A percentile compares a stretch with the other conserved stretches of the same genome.
Conservation (phyloP, 202 grass and related monocot species). For the Schoenoplectus tabernaemontani region DNA sequence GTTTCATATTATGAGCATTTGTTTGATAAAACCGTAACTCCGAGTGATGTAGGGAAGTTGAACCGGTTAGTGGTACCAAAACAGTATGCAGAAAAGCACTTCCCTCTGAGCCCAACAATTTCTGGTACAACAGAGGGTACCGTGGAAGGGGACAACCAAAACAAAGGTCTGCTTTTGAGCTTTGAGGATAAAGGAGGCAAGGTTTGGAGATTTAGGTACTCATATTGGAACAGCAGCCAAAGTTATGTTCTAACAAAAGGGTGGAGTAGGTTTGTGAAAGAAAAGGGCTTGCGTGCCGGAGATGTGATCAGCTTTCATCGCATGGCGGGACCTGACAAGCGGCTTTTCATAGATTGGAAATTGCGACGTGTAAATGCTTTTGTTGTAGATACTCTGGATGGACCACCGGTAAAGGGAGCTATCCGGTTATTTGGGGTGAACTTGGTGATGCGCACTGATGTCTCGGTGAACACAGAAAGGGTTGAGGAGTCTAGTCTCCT, state of each 20-base stretch:
- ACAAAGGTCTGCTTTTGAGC: constrained; percentile 68
- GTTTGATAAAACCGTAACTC: constrained; percentile 91
- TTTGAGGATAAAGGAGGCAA: constrained; percentile 74
- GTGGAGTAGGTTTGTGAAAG: constrained; percentile 96
- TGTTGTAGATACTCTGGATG: neutral
- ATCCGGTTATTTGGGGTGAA: constrained; percentile 77
- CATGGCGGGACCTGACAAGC: constrained; percentile 21
- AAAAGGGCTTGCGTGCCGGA: constrained; percentile 66
- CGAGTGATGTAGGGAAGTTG: constrained; percentile 95
- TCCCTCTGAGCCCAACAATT: constrained; percentile 35
- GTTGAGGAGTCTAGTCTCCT: neutral
- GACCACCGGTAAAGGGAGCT: neutral
- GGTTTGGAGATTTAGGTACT: constrained; percentile 92
- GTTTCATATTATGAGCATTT: constrained; percentile 46
- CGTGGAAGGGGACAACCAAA: neutral
- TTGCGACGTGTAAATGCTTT: constrained; percentile 23
- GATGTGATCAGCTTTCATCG: constrained; percentile 74
- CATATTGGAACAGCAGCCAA: constrained; percentile 99
- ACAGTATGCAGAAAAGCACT: constrained; percentile 97
- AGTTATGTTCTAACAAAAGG: constrained; percentile 98
- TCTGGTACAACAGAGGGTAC: neutral
- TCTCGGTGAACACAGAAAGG: neutral
- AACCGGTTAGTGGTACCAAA: constrained; percentile 93
- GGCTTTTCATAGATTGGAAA: constrained; percentile 86
- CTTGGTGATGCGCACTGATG: constrained; percentile 23